These are phyloP conservation scores for Sphaerosporella brunnea DNA, from an alignment of 495 filamentous ascomycete species.

Conservation along the genomic window DNA sequence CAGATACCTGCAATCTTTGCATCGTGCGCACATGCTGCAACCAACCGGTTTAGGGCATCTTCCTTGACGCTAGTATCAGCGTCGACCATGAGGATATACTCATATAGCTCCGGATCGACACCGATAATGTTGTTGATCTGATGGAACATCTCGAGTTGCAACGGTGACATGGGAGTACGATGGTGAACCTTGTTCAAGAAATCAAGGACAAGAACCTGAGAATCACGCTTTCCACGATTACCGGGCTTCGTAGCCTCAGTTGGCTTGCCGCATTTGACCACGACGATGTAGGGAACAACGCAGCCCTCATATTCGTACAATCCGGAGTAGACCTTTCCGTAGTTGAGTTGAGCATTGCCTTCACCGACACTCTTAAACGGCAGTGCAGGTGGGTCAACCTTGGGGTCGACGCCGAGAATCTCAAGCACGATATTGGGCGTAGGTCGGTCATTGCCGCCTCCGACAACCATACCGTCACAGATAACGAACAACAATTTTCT, in stretches of 20 bases:
- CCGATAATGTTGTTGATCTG: constrained; percentile 98
- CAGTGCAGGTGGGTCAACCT: constrained; percentile 86
- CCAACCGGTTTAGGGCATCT: constrained; percentile 84
- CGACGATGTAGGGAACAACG: constrained; percentile 91
- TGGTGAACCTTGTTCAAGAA: constrained; percentile 98
- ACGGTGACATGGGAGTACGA: constrained; percentile 82
- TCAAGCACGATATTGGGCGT: constrained; percentile 94
- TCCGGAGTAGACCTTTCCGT: constrained; percentile 96
- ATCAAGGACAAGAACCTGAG: constrained; percentile 93
- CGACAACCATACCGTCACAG: constrained; percentile 99
- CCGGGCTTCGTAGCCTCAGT: constrained; percentile 86
- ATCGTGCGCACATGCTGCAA: constrained; percentile 77
- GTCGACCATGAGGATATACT: constrained; percentile 92
- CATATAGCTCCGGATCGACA: constrained; percentile 95
- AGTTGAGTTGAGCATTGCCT: constrained; percentile 94
- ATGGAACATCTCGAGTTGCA: constrained; percentile 97
- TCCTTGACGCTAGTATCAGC: constrained; percentile 87
- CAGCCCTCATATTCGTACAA: constrained; percentile 95
- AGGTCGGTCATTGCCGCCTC: constrained; percentile 89
- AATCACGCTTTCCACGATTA: constrained; percentile 98
- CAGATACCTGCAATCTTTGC: constrained; percentile 83
- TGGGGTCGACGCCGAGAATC: constrained; percentile 85
- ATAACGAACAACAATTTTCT: constrained; percentile 86
- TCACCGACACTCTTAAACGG: constrained; percentile 96
- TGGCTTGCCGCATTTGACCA: constrained; percentile 94